Evolutionary conservation across 2,329 filamentous ascomycete genomes (phyloP).

Genomic region (Colletotrichum orchidophilum): DNA sequence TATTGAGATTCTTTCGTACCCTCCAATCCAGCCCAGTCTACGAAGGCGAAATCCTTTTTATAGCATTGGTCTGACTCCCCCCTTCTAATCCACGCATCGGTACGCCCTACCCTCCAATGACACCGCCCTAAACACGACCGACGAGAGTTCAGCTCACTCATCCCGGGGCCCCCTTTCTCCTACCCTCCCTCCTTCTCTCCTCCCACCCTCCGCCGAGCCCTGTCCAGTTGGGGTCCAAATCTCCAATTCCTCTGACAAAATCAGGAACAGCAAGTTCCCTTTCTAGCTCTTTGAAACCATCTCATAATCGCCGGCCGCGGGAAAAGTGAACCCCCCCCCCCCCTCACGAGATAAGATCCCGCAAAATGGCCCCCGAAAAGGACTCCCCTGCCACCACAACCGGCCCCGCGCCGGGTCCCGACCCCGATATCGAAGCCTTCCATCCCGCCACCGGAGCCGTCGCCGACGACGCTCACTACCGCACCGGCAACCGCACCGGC

Average conservation of each 20-base stretch:
- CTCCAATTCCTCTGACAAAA: no score
- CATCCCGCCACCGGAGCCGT: not conserved
- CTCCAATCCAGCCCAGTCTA: not conserved
- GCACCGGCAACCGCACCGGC: not conserved
- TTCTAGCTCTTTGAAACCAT: not conserved
- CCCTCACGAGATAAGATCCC: not conserved
- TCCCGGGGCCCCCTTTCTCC: no score
- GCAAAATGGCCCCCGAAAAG: slow-evolving; percentile 25
- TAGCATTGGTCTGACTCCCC: not conserved
- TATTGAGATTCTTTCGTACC: not conserved
- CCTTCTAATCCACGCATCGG: not conserved
- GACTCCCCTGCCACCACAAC: not conserved
- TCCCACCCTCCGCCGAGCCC: not conserved
- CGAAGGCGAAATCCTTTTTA: not conserved
- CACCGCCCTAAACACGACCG: not conserved
- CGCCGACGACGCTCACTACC: not conserved
- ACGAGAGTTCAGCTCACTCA: slow-evolving; percentile 23
- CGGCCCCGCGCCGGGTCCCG: slow-evolving; percentile 5
- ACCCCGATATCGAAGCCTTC: not conserved
- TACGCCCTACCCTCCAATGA: not conserved
- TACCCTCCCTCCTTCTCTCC: no score
- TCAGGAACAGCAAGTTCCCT: not conserved
- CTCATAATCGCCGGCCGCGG: not conserved
- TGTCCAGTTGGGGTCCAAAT: not conserved
- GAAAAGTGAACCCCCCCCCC: not conserved